These are phyloP conservation scores for Suhomyces ambrosiae DNA, from an alignment of 1,139 yeast species.

Conservation along the genomic window DNA sequence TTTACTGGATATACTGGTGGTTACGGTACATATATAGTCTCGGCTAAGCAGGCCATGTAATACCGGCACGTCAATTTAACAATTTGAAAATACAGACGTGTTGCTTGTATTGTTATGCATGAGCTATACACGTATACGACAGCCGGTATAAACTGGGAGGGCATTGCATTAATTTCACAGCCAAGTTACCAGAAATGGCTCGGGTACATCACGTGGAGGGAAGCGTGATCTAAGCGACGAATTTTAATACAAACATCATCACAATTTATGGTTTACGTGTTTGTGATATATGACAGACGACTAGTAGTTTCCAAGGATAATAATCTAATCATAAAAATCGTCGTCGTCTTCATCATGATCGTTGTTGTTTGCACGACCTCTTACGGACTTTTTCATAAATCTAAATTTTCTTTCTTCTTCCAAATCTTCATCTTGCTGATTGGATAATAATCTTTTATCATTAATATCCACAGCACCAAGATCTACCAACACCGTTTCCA, in stretches of 20 bases:
- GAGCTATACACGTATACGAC: background rate
- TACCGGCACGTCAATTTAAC: too few species aligned
- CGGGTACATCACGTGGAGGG: constrained; percentile 5
- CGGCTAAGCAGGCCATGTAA: too few species aligned
- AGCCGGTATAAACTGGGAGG: background rate
- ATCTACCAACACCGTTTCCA: constrained; percentile 69
- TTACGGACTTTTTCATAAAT: constrained; percentile 58
- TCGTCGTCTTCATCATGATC: constrained; percentile 38
- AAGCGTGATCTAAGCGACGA: constrained; percentile 3
- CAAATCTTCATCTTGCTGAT: constrained; percentile 54
- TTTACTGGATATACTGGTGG: too few species aligned
- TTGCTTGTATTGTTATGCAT: background rate
- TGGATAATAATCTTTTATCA: constrained; percentile 67
- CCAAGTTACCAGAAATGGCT: constrained; percentile 4
- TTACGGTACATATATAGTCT: too few species aligned
- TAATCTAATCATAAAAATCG: constrained; percentile 51
- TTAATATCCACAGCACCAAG: constrained; percentile 62
- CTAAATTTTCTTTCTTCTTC: constrained; percentile 51
- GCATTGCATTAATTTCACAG: constrained; percentile 1
- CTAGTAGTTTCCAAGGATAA: too few species aligned
- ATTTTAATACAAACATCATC: background rate
- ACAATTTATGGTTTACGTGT: background rate
- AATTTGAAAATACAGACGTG: constrained; percentile 3
- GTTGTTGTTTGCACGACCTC: constrained; percentile 28
- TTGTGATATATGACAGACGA: background rate